Evolutionary conservation across 441 rosid species (phyloP).

Genomic region (Populus hybrid): DNA sequence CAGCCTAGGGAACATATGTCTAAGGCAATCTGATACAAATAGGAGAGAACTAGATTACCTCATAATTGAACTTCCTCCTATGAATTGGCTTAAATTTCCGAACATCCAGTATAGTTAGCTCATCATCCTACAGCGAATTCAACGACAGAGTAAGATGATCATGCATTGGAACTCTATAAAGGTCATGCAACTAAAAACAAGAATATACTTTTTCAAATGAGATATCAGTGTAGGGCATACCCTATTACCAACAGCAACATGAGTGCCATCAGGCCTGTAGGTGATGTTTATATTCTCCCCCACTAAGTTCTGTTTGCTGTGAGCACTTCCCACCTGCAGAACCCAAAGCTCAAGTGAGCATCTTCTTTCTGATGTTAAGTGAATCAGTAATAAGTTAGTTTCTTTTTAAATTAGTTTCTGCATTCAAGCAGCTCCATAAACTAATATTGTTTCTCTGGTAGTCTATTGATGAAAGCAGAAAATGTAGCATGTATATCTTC

Average conservation of each 20-base stretch:
- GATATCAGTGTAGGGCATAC: constrained; percentile 39
- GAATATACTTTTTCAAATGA: constrained; percentile 1
- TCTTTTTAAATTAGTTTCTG: not conserved
- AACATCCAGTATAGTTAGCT: constrained; percentile 90
- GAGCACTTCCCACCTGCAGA: constrained; percentile 91
- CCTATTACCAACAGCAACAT: constrained; percentile 94
- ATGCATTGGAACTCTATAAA: not conserved
- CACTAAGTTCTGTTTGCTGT: constrained; percentile 92
- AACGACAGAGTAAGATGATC: constrained; percentile 11
- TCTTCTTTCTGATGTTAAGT: not conserved
- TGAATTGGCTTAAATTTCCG: constrained; percentile 92
- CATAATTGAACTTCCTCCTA: constrained; percentile 81
- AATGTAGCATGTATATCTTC: not conserved
- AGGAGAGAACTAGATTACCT: constrained; percentile 44
- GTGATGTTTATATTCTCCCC: constrained; percentile 96
- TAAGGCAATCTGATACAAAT: not conserved
- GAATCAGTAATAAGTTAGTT: not conserved
- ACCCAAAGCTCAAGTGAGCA: constrained; percentile 15
- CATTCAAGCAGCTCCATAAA: not conserved
- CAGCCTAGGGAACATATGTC: not conserved
- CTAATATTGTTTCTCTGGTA: not conserved
- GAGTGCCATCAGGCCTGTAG: constrained; percentile 90
- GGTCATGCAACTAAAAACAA: not conserved
- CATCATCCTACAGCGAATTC: constrained; percentile 68
- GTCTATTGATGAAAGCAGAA: not conserved